Evolutionary conservation across 2,329 filamentous ascomycete genomes (phyloP), one percentile per base, ranked within the genome.

Genomic region (Cladosporium sp.): DNA sequence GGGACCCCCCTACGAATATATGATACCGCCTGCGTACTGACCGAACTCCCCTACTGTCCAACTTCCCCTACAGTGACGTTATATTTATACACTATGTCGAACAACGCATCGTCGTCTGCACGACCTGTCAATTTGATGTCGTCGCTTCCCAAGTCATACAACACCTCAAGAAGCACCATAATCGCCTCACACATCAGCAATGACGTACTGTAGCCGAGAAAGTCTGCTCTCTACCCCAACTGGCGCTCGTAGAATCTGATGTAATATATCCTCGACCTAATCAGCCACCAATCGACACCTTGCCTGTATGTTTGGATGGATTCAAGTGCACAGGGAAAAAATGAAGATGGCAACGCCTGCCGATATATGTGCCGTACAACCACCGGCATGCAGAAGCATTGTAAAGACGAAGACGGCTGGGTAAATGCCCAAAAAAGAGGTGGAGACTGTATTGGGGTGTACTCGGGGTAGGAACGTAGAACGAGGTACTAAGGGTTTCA

Each of bases 351-450:
- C n/a, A 58, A 8, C 13, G 14, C n/a, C 8, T 58, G 18, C 28
- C 34, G 21, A 57, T 57, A 57, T 57, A 57, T 57, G 18, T 57
- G 18, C 21, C 54, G 54, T 26, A 57, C 26, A 34, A 23, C 23
- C 10, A 11, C 18, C 21, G 21, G 54, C 11, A 58, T 58, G 13
- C 13, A 26, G 26, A 23, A 58, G 54, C 23, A 58, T 34, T 58
- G n/a, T 23, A 43, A 58, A 23, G 16, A 58, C 7, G 16, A 43
- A 58, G 6, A 58, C 21, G 26, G n/a, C 11, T 58, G 18, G 54
- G 54, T 34, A 2, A 58, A 58, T 43, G 5, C 4, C 5, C 23
- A 58, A 16, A 58, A 58, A 28, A 11, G 54, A 13, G 34, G 54
- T n/a, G n/a, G n/a, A n/a, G n/a, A n/a, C n/a, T n/a, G n/a, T n/a